phyloP scores from a whole-genome alignment of 257 asterid species.

The Solanum virginianum region DNA sequence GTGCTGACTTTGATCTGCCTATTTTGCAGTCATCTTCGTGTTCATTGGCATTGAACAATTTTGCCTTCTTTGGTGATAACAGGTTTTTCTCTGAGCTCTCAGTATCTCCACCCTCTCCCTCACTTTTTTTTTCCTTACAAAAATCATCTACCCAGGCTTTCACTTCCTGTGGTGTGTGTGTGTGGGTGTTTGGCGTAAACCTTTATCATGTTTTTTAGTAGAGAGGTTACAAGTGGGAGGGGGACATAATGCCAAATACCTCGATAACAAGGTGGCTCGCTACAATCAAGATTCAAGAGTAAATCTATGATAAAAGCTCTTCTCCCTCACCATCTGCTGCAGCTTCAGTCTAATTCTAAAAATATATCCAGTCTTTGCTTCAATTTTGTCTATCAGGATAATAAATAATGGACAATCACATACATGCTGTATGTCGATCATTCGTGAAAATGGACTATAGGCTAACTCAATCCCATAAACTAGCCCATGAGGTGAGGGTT shows the following conservation, averaged over 20 bases:
- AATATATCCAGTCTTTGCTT: background rate
- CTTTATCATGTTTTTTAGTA: background rate
- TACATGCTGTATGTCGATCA: background rate
- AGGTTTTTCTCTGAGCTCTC: conserved; percentile 3
- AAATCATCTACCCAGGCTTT: background rate
- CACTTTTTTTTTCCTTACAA: background rate
- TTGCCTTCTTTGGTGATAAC: conserved; percentile 61
- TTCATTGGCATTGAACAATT: conserved; percentile 68
- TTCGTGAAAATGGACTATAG: background rate
- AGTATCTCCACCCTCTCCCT: background rate
- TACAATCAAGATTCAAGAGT: background rate
- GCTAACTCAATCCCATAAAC: background rate
- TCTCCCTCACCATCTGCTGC: background rate
- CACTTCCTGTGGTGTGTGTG: background rate
- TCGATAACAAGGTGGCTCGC: background rate
- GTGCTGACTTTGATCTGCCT: conserved; percentile 4
- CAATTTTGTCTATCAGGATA: background rate
- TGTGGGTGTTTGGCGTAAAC: background rate
- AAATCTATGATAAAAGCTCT: background rate
- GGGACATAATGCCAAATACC: background rate
- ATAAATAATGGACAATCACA: background rate
- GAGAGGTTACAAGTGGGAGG: background rate
- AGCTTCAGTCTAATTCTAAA: background rate
- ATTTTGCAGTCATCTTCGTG: conserved; percentile 85
- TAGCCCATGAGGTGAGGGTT: background rate